A percentile compares a stretch with the other conserved stretches of the same genome.
These are phyloP conservation scores for Acacia melanoxylon DNA, from an alignment of 306 rosid genomes.

Conservation along the genomic window DNA sequence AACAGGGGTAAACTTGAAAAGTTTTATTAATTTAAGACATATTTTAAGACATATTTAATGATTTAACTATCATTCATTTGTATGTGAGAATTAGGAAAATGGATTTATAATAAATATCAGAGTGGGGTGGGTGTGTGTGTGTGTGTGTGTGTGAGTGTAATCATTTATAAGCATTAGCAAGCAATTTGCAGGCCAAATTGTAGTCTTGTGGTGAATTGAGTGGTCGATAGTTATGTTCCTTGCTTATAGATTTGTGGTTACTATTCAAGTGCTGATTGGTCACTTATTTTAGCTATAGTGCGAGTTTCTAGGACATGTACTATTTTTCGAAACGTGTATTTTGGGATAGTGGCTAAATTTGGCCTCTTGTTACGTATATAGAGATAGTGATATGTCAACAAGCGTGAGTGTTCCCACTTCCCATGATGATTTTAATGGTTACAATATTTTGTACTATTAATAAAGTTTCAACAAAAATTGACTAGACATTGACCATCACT, in stretches of 20 bases:
- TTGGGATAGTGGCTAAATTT: background rate
- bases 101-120: too few relatives aligned
- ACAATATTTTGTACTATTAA: background rate
- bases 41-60: too few relatives aligned
- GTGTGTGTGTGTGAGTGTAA: too few relatives aligned
- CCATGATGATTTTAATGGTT: conserved; percentile 15
- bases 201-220: conserved; percentile 11
- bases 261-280: conserved; percentile 17
- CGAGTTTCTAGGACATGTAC: background rate
- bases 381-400: conserved; percentile 13
- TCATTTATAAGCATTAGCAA: too few relatives aligned
- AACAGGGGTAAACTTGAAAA: too few relatives aligned
- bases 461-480: conserved; percentile 12
- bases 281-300: background rate
- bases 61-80: too few relatives aligned
- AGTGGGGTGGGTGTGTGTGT: too few relatives aligned
- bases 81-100: too few relatives aligned
- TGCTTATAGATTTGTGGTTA: background rate
- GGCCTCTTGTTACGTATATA: conserved; percentile 4
- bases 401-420: background rate
- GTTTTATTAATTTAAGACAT: too few relatives aligned
- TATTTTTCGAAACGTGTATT: background rate
- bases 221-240: conserved; percentile 14
- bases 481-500: background rate
- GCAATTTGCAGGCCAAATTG: conserved; percentile 11